phyloP scores from a whole-genome alignment of 257 asterid genomes.

The Penstemon davidsonii region DNA sequence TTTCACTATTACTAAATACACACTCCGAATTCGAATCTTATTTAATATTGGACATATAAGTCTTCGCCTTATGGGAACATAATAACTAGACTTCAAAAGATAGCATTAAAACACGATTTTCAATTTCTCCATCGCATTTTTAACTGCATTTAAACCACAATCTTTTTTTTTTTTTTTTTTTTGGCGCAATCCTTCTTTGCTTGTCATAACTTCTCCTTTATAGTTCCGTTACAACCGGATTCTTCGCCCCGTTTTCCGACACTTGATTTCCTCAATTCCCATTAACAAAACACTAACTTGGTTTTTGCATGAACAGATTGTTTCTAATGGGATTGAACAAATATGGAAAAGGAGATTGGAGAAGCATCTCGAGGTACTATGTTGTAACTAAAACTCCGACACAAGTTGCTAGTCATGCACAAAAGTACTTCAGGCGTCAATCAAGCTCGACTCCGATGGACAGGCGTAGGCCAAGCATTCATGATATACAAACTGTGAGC shows the following conservation, averaged over 20 bases:
- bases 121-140: not conserved
- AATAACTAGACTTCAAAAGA: no score
- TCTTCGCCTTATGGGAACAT: no score
- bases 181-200: not conserved
- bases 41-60: no score
- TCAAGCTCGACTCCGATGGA: slow-evolving; percentile 31
- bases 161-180: not conserved
- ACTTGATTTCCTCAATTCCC: not conserved
- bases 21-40: no score
- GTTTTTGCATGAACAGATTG: slow-evolving; percentile 23
- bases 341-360: slow-evolving; percentile 55
- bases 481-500: slow-evolving; percentile 38
- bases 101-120: no score
- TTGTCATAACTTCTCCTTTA: slow-evolving; percentile 3
- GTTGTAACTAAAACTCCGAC: slow-evolving; percentile 41
- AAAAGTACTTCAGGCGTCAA: slow-evolving; percentile 42
- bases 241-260: not conserved
- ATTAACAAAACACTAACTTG: not conserved
- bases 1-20: no score
- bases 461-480: slow-evolving; percentile 56
- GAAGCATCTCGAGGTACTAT: slow-evolving; percentile 48
- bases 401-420: slow-evolving; percentile 61
- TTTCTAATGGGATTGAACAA: slow-evolving; percentile 47
- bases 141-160: not conserved
- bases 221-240: not conserved